Conservation (phyloP, 176 grass and related monocot genomes). For the Phoenix roebelenii region DNA sequence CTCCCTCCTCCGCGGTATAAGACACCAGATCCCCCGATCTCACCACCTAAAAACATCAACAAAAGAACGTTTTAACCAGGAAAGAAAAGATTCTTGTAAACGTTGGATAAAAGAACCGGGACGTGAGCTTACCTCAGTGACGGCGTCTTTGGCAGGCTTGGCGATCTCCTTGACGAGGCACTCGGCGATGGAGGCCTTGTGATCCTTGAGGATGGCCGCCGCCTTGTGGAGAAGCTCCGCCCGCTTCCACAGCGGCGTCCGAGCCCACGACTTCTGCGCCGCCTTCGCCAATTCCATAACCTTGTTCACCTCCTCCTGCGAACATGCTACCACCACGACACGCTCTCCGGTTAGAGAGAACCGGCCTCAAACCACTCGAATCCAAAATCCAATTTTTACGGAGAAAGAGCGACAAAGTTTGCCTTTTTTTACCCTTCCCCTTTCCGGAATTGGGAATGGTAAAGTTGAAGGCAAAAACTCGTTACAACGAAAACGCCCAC, state of each 20-base stretch:
- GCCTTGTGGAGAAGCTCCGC: constrained; percentile 90
- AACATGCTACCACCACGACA: constrained; percentile 47
- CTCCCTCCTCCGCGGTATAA: constrained; percentile 92
- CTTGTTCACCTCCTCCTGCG: constrained; percentile 98
- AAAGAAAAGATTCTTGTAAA: not conserved
- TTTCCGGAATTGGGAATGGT: no score
- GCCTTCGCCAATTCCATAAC: constrained; percentile 78
- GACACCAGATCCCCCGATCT: constrained; percentile 86
- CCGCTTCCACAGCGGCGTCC: constrained; percentile 86
- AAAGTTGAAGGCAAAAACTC: no score
- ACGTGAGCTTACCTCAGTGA: constrained; percentile 48
- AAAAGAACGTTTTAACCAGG: not conserved
- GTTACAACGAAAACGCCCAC: no score
- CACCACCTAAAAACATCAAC: constrained; percentile 48
- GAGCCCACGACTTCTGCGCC: constrained; percentile 67
- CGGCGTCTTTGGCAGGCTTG: constrained; percentile 90
- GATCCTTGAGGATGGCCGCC: constrained; percentile 80
- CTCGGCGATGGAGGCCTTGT: constrained; percentile 69
- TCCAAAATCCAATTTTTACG: no score
- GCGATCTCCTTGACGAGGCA: constrained; percentile 95
- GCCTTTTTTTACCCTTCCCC: no score
- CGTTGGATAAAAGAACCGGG: not conserved
- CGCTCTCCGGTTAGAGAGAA: no score
- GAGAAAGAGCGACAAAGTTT: no score
- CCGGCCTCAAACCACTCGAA: no score